Evolutionary conservation across 208 protist species (phyloP).

Genomic region (Leishmania martiniquensis): DNA sequence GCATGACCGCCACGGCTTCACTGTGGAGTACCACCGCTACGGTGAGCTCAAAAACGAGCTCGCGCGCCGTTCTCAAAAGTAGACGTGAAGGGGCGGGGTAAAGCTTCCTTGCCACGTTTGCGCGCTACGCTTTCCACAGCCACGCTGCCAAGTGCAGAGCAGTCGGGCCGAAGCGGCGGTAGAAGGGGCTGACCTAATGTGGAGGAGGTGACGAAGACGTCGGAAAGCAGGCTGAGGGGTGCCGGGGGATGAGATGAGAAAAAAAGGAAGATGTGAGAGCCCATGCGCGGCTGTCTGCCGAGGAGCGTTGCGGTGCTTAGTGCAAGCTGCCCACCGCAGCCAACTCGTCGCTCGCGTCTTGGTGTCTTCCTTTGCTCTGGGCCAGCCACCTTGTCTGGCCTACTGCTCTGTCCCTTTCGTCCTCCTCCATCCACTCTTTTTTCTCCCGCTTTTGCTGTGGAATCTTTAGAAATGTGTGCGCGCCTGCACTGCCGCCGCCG

Average conservation of each 20-base stretch:
- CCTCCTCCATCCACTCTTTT: background rate
- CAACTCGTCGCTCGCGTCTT: background rate
- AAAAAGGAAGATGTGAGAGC: background rate
- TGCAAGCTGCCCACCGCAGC: background rate
- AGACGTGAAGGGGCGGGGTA: background rate
- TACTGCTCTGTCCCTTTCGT: background rate
- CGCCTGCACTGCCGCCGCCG: background rate
- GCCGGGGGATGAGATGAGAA: background rate
- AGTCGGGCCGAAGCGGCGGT: background rate
- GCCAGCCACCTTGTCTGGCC: background rate
- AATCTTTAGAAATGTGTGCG: background rate
- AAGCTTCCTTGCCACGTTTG: background rate
- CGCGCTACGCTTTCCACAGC: background rate
- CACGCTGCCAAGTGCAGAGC: background rate
- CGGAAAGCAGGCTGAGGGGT: background rate
- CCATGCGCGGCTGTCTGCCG: background rate
- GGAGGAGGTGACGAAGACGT: background rate
- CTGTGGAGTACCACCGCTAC: slow-evolving; percentile 78
- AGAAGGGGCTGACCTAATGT: background rate
- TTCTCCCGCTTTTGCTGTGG: background rate
- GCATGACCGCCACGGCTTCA: slow-evolving; percentile 58
- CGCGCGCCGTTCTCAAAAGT: slow-evolving; percentile 34
- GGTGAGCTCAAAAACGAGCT: slow-evolving; percentile 84
- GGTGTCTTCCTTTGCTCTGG: background rate
- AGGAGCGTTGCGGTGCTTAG: background rate